Base-by-base conservation (phyloP, 2,329 filamentous ascomycete genomes). In the Neopestalotiopsis rosae region DNA sequence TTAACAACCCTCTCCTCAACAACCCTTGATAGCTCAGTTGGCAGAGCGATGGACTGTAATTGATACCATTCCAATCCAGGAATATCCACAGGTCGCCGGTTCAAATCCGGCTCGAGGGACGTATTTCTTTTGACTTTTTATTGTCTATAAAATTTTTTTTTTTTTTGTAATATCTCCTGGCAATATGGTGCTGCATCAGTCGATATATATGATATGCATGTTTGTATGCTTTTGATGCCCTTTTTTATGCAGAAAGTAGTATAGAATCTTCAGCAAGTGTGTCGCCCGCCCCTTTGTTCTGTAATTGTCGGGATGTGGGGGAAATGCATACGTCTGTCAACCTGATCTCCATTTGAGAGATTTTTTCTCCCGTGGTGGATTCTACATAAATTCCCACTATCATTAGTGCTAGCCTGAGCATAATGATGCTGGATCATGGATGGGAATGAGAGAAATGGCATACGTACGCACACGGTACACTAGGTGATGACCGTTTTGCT, bases 11-110 rank as follows among this genome's bases (percentile, higher is more conserved):
- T 0, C 1, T 20, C 1, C 45, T 24, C 45, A 52, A 52, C 45
- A 52, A 52, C 45, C 45, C 45, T 52, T 52, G 45, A 52, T 52
- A 52, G 45, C 45, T 52, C 45, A 52, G 45, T 52, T 52, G 45
- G 45, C 45, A 52, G 45, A 52, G 45, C 45, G 45, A 52, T 52
- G 45, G 45, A 52, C 45, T 52, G 45, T 52, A 52, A 52, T 52
- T 52, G 45, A 14, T n/a, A 52, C 45, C n/a, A 52, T 52, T 52
- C 45, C 45, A 52, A 52, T 52, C 9, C 45, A 52, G 45, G 45
- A 52, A 52, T 52, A 52, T 52, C 45, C 45, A 52, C 45, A 52
- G 45, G 45, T 52, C 45, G 45, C 45, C 45, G 45, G 45, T 52
- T 52, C 45, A 52, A 52, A 52, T 52, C 45, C 45, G 45, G 45